Evolutionary conservation across 768 basidiomycete genomes (phyloP), one percentile per base, ranked within the genome.

Genomic region (Dioszegia hungarica): DNA sequence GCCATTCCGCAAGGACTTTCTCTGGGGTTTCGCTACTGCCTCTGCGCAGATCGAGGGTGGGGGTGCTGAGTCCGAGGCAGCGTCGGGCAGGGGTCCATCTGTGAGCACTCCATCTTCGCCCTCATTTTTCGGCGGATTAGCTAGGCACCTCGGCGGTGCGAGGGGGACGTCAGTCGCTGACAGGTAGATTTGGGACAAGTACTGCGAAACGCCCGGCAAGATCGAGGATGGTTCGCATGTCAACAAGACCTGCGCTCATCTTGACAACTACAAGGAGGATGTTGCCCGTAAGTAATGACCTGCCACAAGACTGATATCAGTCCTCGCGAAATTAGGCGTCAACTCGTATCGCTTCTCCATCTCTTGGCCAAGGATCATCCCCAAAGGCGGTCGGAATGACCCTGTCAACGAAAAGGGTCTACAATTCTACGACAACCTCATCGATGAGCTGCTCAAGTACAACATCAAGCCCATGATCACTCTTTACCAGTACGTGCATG

Each of bases 21-120:
- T 65, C 8, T 67, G 60, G 24, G 73, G 70, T 10, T 74, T 65
- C 43, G 66, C 70, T 17, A 68, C 72, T 82, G 88, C 86, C 22
- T 78, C 81, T 56, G 87, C 87, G 75, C 86, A 88, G 77, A 84
- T 87, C 53, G 87, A 88, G 73, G 87, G 86, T 31, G 84, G 85
- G 0, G 78, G 80, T 20, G 73, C 81, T 20, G 67, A 66, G 38
- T 27, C 44, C 8, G 65, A 66, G 43, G 46, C 53, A 27, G 47
- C 44, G 10, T 62, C 55, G n/a, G 65, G 68, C 2, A 50, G 57
- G 29, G 68, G 68, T 28, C 45, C 40, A 24, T 70, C 68, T 37
- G 67, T 60, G 24, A 29, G 41, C 22, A 5, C 27, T n/a, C n/a
- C n/a, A n/a, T n/a, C n/a, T n/a, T n/a, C n/a, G n/a, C n/a, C n/a